Base-by-base conservation (phyloP, 345 rosid species). In the Syzygium aromaticum region DNA sequence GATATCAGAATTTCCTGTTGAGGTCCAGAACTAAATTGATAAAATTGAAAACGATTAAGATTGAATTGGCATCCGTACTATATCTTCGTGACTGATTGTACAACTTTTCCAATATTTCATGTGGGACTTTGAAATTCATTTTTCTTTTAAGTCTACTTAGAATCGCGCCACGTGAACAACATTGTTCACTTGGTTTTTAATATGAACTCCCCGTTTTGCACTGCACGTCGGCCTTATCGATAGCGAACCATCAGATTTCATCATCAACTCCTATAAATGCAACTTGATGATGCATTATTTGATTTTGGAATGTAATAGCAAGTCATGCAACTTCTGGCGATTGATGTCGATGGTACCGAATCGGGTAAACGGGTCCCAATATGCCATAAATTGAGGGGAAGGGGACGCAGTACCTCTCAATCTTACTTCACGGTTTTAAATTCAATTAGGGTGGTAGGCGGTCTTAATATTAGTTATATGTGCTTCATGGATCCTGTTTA, bases 1-100 rank as follows among this genome's bases (percentile, higher is more conserved):
- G 8, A 8, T 19, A 73, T 33, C 2, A 11, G 2, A 19, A 19
- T 17, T 73, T 30, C 21, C 0, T 3, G 2, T 0, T 6, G 0
- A 64, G 17, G 0, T 64, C 30, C 8, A 28, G 9, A 7, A 15
- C 10, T 30, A 64, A 64, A 16, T 64, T 8, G 16, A 0, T 4
- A 30, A 57, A 64, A 3, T 2, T 15, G 1, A 8, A 30, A 27
- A 59, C n/a, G 3, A 25, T 59, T 51, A 51, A 0, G 2, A 21
- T 3, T 56, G 11, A 56, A 56, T 23, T 38, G 14, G 5, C 7
- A 19, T 33, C 0, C 2, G 0, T 0, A 22, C 1, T 0, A 73
- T 19, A 8, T 2, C 1, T 73, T 38, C 19, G 19, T 10, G 43
- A 38, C 0, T 9, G 13, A 19, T 9, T 19, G 27, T 17, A 61